Conservation (phyloP, 2,329 filamentous ascomycete genomes). For the Lecanosticta acicola region DNA sequence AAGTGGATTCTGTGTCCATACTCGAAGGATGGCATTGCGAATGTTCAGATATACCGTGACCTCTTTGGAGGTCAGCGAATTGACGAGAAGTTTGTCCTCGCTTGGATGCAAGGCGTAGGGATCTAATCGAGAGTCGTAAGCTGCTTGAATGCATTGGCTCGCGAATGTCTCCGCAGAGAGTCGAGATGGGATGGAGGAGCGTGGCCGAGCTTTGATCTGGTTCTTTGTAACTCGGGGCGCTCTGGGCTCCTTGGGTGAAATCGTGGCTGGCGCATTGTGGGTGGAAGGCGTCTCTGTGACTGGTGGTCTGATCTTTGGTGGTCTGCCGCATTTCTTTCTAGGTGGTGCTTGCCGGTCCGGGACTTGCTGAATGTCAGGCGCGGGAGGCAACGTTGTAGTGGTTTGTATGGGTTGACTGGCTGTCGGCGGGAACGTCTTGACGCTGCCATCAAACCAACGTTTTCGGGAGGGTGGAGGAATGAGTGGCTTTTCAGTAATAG, state of each 20-base stretch:
- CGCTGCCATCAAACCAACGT: conserved; percentile 27
- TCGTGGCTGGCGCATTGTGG: conserved; percentile 1
- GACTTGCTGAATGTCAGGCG: background rate
- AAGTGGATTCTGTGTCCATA: conserved; percentile 85
- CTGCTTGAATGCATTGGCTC: conserved; percentile 83
- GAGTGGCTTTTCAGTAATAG: conserved; percentile 7
- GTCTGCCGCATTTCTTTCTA: conserved; percentile 29
- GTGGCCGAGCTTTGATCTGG: conserved; percentile 26
- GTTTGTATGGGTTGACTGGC: conserved; percentile 1
- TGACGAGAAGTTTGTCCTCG: conserved; percentile 74
- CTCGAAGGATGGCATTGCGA: conserved; percentile 81
- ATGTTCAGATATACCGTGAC: conserved; percentile 96
- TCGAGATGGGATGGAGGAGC: conserved; percentile 72
- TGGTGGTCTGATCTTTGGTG: conserved; percentile 22
- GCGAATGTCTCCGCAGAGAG: conserved; percentile 73
- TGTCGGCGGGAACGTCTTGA: conserved; percentile 19
- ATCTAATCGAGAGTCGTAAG: conserved; percentile 81
- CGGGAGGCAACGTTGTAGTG: background rate
- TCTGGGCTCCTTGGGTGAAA: conserved; percentile 18
- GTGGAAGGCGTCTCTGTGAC: conserved; percentile 15
- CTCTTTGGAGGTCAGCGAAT: conserved; percentile 79
- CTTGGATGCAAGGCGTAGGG: conserved; percentile 81
- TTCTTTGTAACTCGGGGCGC: conserved; percentile 23
- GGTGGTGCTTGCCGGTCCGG: conserved; percentile 9
- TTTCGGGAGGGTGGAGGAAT: conserved; percentile 19